These are phyloP conservation scores for Euphorbia corollata DNA, from an alignment of 441 rosid genomes.

Conservation along the genomic window DNA sequence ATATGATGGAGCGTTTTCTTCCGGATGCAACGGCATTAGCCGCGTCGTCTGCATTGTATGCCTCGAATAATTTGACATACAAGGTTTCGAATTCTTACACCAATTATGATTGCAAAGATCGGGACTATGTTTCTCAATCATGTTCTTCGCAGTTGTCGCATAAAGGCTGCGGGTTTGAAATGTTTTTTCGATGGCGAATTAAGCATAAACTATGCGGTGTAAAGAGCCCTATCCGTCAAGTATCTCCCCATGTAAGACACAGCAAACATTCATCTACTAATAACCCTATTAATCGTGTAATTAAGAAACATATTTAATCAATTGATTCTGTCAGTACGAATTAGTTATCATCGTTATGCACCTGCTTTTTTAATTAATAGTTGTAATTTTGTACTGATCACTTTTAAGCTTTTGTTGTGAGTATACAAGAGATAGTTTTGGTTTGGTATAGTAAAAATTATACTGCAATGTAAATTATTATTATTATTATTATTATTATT, in stretches of 20 bases:
- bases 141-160: conserved; percentile 32
- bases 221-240: conserved; percentile 29
- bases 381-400: background rate
- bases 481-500: no score
- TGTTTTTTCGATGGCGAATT: conserved; percentile 59
- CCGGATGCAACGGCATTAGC: conserved; percentile 84
- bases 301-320: conserved; percentile 9
- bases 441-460: background rate
- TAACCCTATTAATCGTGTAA: conserved; percentile 20
- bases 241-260: conserved; percentile 18
- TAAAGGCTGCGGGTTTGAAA: conserved; percentile 63
- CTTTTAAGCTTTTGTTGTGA: background rate
- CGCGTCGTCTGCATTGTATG: conserved; percentile 26
- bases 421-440: background rate
- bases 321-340: background rate
- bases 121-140: conserved; percentile 14
- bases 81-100: conserved; percentile 28
- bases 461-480: no score
- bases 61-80: conserved; percentile 23
- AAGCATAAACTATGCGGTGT: conserved; percentile 61
- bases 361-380: no score
- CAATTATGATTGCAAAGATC: conserved; percentile 24
- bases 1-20: conserved; percentile 69
- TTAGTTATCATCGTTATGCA: background rate
- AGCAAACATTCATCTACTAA: conserved; percentile 16